phyloP scores from a whole-genome alignment of 2,329 filamentous ascomycete genomes.

The Apiospora sp. region DNA sequence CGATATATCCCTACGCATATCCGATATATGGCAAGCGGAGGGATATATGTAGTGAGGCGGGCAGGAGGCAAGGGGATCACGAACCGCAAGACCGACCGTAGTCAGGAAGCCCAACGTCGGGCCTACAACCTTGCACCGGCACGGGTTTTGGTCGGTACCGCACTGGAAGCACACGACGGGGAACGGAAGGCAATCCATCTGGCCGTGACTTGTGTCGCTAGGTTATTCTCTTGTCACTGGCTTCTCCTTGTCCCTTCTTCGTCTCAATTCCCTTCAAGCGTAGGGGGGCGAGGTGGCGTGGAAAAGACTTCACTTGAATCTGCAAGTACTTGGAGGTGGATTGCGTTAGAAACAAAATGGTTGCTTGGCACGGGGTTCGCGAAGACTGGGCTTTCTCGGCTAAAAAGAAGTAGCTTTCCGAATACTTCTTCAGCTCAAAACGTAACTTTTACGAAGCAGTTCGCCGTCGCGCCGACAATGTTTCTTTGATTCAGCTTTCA shows the following conservation, averaged over 20 bases:
- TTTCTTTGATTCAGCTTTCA: not conserved
- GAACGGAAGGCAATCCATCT: constrained; percentile 26
- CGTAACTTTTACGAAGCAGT: constrained; percentile 8
- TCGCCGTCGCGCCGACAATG: not conserved
- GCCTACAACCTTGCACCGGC: constrained; percentile 31
- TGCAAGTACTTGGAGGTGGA: not conserved
- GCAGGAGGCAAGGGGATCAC: constrained; percentile 6
- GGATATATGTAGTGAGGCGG: not conserved
- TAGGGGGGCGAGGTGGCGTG: not conserved
- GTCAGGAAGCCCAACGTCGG: constrained; percentile 30
- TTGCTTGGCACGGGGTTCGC: constrained; percentile 1
- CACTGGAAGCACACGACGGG: constrained; percentile 31
- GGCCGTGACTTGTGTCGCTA: not conserved
- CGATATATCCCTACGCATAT: not conserved
- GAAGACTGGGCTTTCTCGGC: not conserved
- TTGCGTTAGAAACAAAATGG: not conserved
- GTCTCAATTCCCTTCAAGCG: not conserved
- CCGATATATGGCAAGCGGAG: not conserved
- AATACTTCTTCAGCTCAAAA: not conserved
- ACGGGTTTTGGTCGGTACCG: constrained; percentile 30
- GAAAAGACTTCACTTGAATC: not conserved
- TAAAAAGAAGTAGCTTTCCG: not conserved
- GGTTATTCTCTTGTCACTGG: not conserved
- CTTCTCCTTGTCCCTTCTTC: not conserved
- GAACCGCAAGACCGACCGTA: constrained; percentile 27